Evolutionary conservation across 108 stramenopile genomes (phyloP).

Genomic region (Parietichytrium sp.): DNA sequence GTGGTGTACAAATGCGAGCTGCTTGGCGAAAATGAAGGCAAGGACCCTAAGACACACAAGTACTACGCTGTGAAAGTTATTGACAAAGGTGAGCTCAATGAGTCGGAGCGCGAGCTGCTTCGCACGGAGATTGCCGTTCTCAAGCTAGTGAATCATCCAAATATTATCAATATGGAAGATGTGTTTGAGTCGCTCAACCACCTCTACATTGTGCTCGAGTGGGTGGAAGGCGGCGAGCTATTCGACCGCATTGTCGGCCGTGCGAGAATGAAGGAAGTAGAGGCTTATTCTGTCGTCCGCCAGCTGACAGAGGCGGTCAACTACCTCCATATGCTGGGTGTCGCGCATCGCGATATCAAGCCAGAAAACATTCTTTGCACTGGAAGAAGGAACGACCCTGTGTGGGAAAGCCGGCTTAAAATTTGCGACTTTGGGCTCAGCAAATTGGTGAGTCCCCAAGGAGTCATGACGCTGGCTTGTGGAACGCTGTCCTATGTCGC

Average conservation of each 20-base stretch:
- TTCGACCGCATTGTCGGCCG: constrained; percentile 62
- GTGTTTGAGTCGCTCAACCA: constrained; percentile 48
- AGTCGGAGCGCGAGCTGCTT: constrained; percentile 50
- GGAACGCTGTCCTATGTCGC: constrained; percentile 52
- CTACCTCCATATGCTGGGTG: constrained; percentile 63
- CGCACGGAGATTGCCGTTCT: constrained; percentile 56
- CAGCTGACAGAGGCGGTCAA: constrained; percentile 59
- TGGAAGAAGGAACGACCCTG: constrained; percentile 54
- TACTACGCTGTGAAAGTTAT: constrained; percentile 52
- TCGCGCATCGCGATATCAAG: constrained; percentile 63
- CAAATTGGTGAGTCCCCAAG: constrained; percentile 55
- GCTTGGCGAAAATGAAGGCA: constrained; percentile 13
- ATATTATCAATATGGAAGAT: constrained; percentile 51
- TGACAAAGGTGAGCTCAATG: constrained; percentile 47
- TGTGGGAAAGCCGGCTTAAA: constrained; percentile 40
- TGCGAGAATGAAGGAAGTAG: constrained; percentile 55
- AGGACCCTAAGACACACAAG: constrained; percentile 38
- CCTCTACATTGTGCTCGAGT: constrained; percentile 79
- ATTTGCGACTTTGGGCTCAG: constrained; percentile 65
- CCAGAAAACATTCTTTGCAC: constrained; percentile 67
- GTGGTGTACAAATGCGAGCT: constrained; percentile 44
- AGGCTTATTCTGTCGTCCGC: constrained; percentile 49
- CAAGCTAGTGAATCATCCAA: constrained; percentile 56
- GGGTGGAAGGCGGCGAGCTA: constrained; percentile 77
- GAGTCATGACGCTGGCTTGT: constrained; percentile 53